Evolutionary conservation across 2,329 filamentous ascomycete species (phyloP).

Genomic region (Metarhizium sp.): DNA sequence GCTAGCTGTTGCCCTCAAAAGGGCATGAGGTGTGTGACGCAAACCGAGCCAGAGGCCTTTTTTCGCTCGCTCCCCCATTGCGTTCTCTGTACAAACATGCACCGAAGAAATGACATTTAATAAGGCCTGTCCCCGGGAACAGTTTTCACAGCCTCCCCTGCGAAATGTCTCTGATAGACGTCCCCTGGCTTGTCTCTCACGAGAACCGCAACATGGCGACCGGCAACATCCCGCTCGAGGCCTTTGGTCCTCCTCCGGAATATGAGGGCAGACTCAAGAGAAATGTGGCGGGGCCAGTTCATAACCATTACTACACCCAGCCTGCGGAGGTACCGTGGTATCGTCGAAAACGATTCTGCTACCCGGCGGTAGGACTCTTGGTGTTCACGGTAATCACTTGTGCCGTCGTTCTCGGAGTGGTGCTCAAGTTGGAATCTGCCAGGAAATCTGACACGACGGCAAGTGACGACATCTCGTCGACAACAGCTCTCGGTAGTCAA

Average conservation of each 20-base stretch:
- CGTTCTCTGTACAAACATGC: too few species aligned
- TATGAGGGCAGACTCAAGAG: not conserved
- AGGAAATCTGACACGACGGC: not conserved
- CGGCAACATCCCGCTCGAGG: not conserved
- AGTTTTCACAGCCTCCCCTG: not conserved
- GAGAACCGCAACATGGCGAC: not conserved
- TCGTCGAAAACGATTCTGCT: constrained; percentile 8
- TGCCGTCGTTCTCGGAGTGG: constrained; percentile 8
- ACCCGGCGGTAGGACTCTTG: constrained; percentile 2
- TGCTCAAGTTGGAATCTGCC: constrained; percentile 8
- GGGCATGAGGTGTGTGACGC: constrained; percentile 1
- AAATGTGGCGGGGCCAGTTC: constrained; percentile 1
- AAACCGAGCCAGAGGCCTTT: not conserved
- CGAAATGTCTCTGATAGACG: not conserved
- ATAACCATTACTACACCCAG: constrained; percentile 11
- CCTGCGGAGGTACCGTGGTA: constrained; percentile 7
- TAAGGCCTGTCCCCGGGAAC: not conserved
- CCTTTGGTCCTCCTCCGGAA: not conserved
- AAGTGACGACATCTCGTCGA: not conserved
- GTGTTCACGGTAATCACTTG: constrained; percentile 4
- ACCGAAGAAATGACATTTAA: not conserved
- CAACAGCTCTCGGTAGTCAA: not conserved
- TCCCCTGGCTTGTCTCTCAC: not conserved
- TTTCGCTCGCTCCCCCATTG: too few species aligned
- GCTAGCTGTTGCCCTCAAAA: not conserved